Evolutionary conservation across 129 eudicot species (phyloP), one percentile per base, ranked within the genome.

Genomic region (Arctium lappa): DNA sequence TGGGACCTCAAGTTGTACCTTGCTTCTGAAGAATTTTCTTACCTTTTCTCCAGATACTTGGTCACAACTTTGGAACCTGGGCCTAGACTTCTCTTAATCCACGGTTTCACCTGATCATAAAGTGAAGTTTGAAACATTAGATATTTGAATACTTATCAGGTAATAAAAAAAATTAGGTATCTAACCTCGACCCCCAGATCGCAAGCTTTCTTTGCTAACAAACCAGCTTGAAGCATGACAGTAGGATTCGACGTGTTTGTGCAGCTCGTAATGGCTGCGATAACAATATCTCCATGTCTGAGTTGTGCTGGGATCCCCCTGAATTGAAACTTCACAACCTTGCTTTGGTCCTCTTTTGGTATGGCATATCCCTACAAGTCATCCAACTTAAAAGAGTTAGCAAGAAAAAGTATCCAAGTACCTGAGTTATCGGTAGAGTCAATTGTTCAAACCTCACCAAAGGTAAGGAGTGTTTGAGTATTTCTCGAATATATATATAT

Each of bases 161-260:
- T 8, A 8, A 77, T 22, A 32, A 8, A 16, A 4, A 32, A 22
- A 22, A 22, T 1, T 9, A 8, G 11, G 9, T 22, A 48, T 33
- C 77, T 77, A 72, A 83, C 86, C 74, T 60, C 34, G 29, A 84
- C 72, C 53, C 83, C 83, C 5, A 78, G 48, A 37, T 78, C 79
- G 16, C 79, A 84, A 40, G 83, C 86, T 71, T 84, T 84, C 68
- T 84, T 84, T 60, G 86, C 79, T 53, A 84, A 73, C 32, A 78
- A 72, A 69, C 78, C 79, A 8, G 86, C 71, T 6, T 71, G 74
- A 84, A 84, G 65, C 86, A 83, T 84, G 33, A 84, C 70, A 60
- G 69, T 78, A 50, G 86, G 83, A 78, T 84, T 84, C 29, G 86
- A 84, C 7, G 86, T 84, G 44, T 84, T 84, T 60, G 86, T 84